phyloP scores from a whole-genome alignment of 805 yeast species.

The Ogataea nitratoaversa region DNA sequence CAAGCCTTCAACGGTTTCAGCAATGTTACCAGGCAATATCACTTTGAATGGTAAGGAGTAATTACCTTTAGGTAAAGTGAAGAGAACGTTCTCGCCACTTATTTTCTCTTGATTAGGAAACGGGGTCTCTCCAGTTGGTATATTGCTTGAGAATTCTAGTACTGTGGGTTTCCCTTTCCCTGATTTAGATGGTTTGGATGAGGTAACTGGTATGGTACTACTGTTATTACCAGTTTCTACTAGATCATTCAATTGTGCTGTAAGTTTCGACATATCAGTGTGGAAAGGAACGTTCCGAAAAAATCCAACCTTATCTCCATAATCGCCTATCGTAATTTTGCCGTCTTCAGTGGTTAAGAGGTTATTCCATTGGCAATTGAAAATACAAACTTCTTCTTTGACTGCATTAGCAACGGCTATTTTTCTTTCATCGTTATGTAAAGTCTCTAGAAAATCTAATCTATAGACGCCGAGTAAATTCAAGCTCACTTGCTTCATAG shows the following conservation, averaged over 20 bases:
- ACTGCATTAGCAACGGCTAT: constrained; percentile 31
- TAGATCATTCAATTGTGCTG: background rate
- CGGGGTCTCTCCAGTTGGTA: constrained; percentile 27
- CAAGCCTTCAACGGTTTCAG: constrained; percentile 51
- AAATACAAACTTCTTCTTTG: constrained; percentile 35
- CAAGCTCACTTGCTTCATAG: constrained; percentile 36
- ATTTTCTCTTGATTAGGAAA: constrained; percentile 27
- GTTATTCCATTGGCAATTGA: constrained; percentile 46
- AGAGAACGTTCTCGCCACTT: constrained; percentile 12
- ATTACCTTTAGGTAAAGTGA: constrained; percentile 46
- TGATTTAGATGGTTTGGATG: background rate
- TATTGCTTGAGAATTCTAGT: constrained; percentile 6
- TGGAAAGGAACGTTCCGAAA: background rate
- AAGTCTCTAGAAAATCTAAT: constrained; percentile 37
- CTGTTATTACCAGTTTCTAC: background rate
- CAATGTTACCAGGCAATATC: constrained; percentile 40
- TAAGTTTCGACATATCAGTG: constrained; percentile 2
- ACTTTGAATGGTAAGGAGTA: constrained; percentile 46
- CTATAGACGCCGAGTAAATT: constrained; percentile 40
- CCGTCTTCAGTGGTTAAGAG: constrained; percentile 39
- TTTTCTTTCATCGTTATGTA: constrained; percentile 23
- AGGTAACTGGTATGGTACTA: background rate
- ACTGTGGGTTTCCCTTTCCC: background rate
- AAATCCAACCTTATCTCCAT: constrained; percentile 31
- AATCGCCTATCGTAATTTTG: constrained; percentile 34